phyloP scores from a whole-genome alignment of 129 eudicot genomes.

The Scalesia atractyloides region DNA sequence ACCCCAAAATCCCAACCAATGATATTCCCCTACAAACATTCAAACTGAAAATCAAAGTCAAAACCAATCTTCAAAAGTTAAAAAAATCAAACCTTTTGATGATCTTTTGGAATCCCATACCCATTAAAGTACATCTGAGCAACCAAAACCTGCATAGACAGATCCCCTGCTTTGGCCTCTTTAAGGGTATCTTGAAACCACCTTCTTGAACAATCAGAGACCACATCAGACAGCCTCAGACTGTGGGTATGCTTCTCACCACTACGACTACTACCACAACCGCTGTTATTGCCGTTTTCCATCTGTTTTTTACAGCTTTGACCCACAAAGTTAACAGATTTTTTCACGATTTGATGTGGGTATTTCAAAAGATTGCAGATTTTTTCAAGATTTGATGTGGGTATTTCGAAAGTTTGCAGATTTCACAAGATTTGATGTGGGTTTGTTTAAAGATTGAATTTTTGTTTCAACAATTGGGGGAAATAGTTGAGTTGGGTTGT shows the following conservation, averaged over 20 bases:
- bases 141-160: conserved; percentile 70
- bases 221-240: conserved; percentile 63
- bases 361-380: neutral
- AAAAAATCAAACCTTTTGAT: conserved; percentile 54
- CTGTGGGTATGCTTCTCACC: conserved; percentile 34
- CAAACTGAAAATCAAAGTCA: conserved; percentile 18
- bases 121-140: conserved; percentile 77
- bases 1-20: conserved; percentile 14
- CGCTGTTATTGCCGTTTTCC: conserved; percentile 36
- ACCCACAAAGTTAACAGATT: conserved; percentile 9
- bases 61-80: neutral
- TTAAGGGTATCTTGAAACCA: conserved; percentile 80
- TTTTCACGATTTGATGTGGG: conserved; percentile 28
- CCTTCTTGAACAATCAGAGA: conserved; percentile 62
- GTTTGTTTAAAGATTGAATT: neutral
- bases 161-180: conserved; percentile 77
- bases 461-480: neutral
- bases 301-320: conserved; percentile 26
- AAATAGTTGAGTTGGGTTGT: conserved; percentile 20
- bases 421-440: neutral
- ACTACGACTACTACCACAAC: conserved; percentile 28
- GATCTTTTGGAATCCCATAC: conserved; percentile 69
- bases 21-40: conserved; percentile 12
- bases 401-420: neutral
- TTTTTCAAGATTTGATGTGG: conserved; percentile 20